Evolutionary conservation across 2,329 filamentous ascomycete species (phyloP), one percentile per base, ranked within the genome.

Genomic region (Blumeriella jaapii): DNA sequence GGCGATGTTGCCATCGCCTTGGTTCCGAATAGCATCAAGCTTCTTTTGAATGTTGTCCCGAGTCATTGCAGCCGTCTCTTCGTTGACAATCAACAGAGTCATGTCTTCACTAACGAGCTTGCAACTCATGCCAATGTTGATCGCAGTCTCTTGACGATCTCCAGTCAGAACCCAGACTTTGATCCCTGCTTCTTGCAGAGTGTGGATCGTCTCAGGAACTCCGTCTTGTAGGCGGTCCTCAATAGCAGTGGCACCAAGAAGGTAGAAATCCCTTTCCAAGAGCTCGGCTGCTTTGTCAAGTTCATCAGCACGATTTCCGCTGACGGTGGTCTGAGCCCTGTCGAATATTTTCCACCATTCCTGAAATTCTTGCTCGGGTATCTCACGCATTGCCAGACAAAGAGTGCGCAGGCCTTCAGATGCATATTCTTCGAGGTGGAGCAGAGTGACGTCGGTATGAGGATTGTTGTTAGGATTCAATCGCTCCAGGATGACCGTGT

Each of bases 111-210:
- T 94, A 41, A 98, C 84, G 31, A 98, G 71, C 62, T 96, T 96
- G 63, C 91, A 98, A 58, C 86, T 95, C 91, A 98, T 98, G 46
- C 93, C 91, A 48, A 98, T 98, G 59, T 98, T 98, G 71, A 98
- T 98, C 38, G 91, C 91, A 17, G 91, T 98, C 61, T 98, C 91
- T 61, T 98, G 93, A 52, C 91, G 76, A 65, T 98, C 91, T 51
- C 91, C 91, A 24, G 91, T 98, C 59, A 98, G 61, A 13, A 98
- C 91, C 91, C 91, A 98, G 36, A 98, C 80, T 62, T 98, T 98
- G 67, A 98, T 96, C 34, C 87, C 89, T 15, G 93, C 91, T 46
- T 87, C 83, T 59, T 98, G 93, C 17, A 98, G 67, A 0, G 91
- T 98, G 58, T 95, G 86, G 39, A 98, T 98, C 0, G 91, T 98